These are phyloP conservation scores for Chaetomiaceae sp. DNA, from an alignment of 2,329 filamentous ascomycete genomes.

Conservation along the genomic window DNA sequence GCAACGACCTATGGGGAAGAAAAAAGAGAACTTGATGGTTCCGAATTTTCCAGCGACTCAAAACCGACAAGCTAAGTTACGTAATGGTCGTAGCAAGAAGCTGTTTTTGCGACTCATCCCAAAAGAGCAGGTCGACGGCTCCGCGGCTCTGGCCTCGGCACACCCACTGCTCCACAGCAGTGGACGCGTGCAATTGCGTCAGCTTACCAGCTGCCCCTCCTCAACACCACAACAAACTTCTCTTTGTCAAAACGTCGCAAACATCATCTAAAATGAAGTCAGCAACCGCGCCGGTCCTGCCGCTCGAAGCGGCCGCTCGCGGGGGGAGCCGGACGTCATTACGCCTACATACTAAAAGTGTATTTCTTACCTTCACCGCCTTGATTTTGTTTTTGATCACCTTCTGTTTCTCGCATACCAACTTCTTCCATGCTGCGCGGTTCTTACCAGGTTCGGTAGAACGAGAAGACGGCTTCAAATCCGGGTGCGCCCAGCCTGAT, in stretches of 20 bases:
- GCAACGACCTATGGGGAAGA: too few species aligned
- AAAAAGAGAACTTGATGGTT: too few species aligned
- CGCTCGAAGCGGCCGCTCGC: background rate
- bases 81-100: background rate
- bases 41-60: too few species aligned
- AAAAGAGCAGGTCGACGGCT: background rate
- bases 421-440: background rate
- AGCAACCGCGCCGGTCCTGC: background rate
- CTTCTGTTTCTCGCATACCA: background rate
- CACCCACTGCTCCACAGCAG: background rate
- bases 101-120: background rate
- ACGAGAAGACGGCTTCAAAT: constrained; percentile 10
- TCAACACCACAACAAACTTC: background rate
- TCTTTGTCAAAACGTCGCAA: too few species aligned
- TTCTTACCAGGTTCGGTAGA: background rate
- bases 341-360: background rate
- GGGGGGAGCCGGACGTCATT: background rate
- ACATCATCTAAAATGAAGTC: too few species aligned
- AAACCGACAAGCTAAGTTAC: too few species aligned
- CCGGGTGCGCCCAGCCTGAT: constrained; percentile 25
- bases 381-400: background rate
- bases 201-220: background rate
- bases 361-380: background rate
- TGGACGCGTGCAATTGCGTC: background rate
- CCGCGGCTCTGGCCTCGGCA: too few species aligned